These are phyloP conservation scores for Pseudozyma thailandica DNA, from an alignment of 1,284 basidiomycete genomes.

Conservation along the genomic window DNA sequence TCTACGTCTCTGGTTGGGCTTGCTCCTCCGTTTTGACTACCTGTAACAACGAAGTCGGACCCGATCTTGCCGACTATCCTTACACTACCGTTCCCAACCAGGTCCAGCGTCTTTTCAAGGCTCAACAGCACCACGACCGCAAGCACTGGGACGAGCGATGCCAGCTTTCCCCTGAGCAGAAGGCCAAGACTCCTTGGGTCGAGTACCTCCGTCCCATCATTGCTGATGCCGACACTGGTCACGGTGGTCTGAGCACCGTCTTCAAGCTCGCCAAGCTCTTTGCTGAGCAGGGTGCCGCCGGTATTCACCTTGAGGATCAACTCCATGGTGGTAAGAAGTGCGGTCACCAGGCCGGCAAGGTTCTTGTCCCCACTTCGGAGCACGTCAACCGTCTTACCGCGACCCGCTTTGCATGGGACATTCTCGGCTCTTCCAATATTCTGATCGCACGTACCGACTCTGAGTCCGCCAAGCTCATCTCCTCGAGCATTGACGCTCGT, in stretches of 20 bases:
- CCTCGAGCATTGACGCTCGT: conserved; percentile 81
- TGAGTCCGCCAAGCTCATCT: conserved; percentile 86
- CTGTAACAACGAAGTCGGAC: conserved; percentile 93
- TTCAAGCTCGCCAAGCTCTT: conserved; percentile 67
- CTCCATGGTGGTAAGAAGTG: conserved; percentile 72
- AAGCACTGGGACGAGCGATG: conserved; percentile 67
- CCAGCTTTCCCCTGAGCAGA: conserved; percentile 55
- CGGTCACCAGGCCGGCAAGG: conserved; percentile 92
- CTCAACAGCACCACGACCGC: conserved; percentile 67
- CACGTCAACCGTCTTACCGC: conserved; percentile 85
- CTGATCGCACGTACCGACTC: conserved; percentile 91
- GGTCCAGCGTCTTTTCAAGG: conserved; percentile 68
- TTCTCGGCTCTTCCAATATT: conserved; percentile 86
- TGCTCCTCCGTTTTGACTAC: conserved; percentile 78
- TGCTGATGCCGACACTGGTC: conserved; percentile 67
- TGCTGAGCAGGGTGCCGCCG: conserved; percentile 70
- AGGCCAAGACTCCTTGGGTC: conserved; percentile 64
- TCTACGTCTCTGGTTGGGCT: conserved; percentile 98
- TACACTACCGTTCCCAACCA: conserved; percentile 90
- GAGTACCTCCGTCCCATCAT: conserved; percentile 67
- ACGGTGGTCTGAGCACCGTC: conserved; percentile 66
- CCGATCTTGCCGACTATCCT: conserved; percentile 93
- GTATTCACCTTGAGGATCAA: conserved; percentile 67
- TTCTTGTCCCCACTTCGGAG: conserved; percentile 86
- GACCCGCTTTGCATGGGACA: conserved; percentile 85